A percentile compares a stretch with the other conserved stretches of the same genome.
These are phyloP conservation scores for Lipomyces lipofer DNA, from an alignment of 805 yeast genomes.

Conservation along the genomic window DNA sequence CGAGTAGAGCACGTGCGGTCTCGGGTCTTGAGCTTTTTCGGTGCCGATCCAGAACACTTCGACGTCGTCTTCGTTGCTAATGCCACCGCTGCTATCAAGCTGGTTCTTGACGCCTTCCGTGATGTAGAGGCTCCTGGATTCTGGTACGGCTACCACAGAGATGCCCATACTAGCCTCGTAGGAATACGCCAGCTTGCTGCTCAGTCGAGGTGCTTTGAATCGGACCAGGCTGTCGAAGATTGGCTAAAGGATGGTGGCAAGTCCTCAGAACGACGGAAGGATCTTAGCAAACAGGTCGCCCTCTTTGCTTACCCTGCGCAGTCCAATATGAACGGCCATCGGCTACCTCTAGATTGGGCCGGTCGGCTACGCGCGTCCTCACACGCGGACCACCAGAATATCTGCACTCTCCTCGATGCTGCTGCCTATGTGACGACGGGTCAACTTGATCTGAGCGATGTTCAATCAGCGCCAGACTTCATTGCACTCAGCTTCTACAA, in stretches of 20 bases:
- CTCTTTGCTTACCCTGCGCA: background rate
- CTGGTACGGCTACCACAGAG: conserved; percentile 1
- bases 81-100: background rate
- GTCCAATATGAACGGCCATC: conserved; percentile 1
- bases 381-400: background rate
- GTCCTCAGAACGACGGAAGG: background rate
- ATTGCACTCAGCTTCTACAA: background rate
- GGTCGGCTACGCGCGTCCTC: background rate
- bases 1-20: background rate
- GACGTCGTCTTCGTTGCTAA: background rate
- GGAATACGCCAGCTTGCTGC: background rate
- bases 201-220: background rate
- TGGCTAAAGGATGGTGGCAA: background rate
- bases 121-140: background rate
- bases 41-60: conserved; percentile 1
- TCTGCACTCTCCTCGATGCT: background rate
- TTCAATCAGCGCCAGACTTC: background rate
- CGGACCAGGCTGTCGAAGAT: background rate
- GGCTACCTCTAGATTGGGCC: background rate
- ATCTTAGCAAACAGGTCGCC: background rate
- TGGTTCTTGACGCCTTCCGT: background rate
- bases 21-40: background rate
- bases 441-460: conserved; percentile 1
- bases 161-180: background rate
- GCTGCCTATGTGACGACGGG: background rate